Conservation (phyloP, 2,329 filamentous ascomycete species). For the Tolypocladium tundrense region DNA sequence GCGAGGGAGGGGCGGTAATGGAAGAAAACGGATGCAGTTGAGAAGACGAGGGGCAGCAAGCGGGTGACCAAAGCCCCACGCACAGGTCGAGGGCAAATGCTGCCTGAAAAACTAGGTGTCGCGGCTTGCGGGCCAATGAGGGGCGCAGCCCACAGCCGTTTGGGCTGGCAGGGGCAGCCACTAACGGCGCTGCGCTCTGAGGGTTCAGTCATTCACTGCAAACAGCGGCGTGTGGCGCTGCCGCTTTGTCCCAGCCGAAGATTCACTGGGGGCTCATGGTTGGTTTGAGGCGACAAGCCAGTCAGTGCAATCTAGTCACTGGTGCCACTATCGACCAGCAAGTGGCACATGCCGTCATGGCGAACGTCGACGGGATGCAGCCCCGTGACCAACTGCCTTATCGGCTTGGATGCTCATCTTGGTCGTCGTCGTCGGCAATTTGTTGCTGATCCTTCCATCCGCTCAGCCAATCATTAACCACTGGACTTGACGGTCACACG, state of each 20-base stretch:
- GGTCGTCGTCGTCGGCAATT: too few species aligned
- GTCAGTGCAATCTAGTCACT: too few species aligned
- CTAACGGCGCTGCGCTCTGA: too few species aligned
- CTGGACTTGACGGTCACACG: too few species aligned
- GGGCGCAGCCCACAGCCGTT: not conserved
- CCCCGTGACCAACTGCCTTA: not conserved
- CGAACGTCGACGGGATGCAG: not conserved
- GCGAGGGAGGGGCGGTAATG: not conserved
- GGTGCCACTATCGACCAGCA: not conserved
- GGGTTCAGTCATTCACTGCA: too few species aligned
- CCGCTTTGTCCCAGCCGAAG: too few species aligned
- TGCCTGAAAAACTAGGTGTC: slow-evolving; percentile 4
- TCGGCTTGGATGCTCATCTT: not conserved
- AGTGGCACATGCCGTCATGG: not conserved
- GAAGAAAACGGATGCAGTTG: slow-evolving; percentile 4
- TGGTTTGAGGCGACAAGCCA: too few species aligned
- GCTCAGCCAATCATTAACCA: too few species aligned
- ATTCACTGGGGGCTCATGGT: too few species aligned
- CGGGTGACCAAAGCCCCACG: not conserved
- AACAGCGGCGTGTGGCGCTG: too few species aligned
- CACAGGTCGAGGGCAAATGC: not conserved
- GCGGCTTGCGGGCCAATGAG: not conserved
- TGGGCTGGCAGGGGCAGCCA: not conserved
- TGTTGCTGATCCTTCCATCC: too few species aligned
- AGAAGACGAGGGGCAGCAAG: slow-evolving; percentile 1